phyloP scores from a whole-genome alignment of 2,329 filamentous ascomycete species.

The Phyllosticta capitalensis region DNA sequence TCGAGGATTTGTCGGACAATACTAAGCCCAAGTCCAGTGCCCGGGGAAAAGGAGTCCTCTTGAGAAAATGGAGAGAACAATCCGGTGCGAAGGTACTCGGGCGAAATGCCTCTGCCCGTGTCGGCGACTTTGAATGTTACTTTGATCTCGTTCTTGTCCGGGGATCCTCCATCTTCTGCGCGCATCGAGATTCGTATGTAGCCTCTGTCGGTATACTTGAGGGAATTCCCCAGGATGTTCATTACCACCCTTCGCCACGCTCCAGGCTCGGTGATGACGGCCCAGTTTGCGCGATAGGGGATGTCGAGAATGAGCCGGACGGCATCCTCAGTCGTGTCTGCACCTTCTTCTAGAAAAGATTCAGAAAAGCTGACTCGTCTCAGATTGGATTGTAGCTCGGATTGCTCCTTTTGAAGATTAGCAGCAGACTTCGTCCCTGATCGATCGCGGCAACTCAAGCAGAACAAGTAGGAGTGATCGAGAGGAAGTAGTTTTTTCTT shows the following conservation, averaged over 20 bases:
- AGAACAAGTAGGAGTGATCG: conserved; percentile 16
- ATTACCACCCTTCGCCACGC: conserved; percentile 46
- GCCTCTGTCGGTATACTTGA: conserved; percentile 48
- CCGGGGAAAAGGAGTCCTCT: conserved; percentile 12
- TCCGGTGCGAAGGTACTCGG: conserved; percentile 10
- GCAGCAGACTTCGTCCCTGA: neutral
- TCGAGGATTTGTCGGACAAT: conserved; percentile 13
- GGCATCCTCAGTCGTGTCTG: conserved; percentile 2
- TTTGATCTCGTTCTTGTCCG: conserved; percentile 19
- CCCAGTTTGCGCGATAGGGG: conserved; percentile 38
- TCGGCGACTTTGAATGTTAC: conserved; percentile 11
- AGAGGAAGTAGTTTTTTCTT: conserved; percentile 40
- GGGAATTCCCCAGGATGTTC: conserved; percentile 53
- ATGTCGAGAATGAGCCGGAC: conserved; percentile 42
- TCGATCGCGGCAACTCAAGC: conserved; percentile 2
- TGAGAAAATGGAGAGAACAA: conserved; percentile 13
- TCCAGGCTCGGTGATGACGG: conserved; percentile 47
- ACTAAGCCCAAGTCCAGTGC: conserved; percentile 14
- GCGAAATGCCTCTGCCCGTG: conserved; percentile 13
- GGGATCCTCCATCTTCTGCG: neutral
- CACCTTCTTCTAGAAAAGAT: neutral
- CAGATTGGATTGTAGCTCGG: neutral
- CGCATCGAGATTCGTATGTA: neutral
- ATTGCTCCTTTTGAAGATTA: neutral
- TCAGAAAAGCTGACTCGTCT: neutral